Evolutionary conservation across 257 asterid genomes (phyloP).

Genomic region (Cinchona pubescens): DNA sequence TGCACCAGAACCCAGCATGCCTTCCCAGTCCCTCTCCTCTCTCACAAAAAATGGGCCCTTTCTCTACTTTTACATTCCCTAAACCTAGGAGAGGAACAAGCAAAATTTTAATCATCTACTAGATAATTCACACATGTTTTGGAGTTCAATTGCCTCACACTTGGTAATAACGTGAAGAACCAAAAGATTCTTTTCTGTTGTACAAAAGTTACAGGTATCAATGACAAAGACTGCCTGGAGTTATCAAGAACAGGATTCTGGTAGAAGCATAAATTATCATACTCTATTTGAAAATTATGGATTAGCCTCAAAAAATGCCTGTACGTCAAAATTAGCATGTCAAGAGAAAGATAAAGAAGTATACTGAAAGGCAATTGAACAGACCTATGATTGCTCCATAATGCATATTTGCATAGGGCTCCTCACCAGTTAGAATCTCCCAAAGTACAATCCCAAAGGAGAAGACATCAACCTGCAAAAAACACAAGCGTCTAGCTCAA

Average conservation of each 20-base stretch:
- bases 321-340: background rate
- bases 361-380: slow-evolving; percentile 18
- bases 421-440: slow-evolving; percentile 98
- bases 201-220: background rate
- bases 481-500: background rate
- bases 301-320: background rate
- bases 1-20: background rate
- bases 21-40: background rate
- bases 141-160: background rate
- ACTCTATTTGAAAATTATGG: background rate
- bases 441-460: slow-evolving; percentile 91
- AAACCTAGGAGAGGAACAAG: background rate
- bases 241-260: background rate
- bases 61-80: background rate
- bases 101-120: background rate
- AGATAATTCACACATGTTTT: background rate
- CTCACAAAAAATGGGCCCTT: background rate
- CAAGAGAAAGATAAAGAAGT: background rate
- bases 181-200: background rate
- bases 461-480: slow-evolving; percentile 86
- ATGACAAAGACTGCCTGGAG: background rate
- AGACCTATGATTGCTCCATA: slow-evolving; percentile 94
- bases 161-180: background rate
- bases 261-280: background rate
- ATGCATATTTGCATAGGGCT: slow-evolving; percentile 96